These are phyloP conservation scores for Graphilbum ipis-grandicollis DNA, from an alignment of 2,329 filamentous ascomycete species.

Conservation along the genomic window DNA sequence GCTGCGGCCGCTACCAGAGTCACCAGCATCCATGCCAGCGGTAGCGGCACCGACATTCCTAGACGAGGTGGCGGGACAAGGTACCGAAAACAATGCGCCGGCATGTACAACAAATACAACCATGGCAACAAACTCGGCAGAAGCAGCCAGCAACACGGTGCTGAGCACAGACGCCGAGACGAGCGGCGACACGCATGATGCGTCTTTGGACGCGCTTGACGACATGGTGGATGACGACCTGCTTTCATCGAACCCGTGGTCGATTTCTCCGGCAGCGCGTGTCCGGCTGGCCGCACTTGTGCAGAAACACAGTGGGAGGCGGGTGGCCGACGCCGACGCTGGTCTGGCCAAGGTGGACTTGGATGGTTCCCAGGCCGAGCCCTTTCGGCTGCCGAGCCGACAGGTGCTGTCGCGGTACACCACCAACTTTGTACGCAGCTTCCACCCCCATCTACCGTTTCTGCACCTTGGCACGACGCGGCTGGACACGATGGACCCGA, in stretches of 20 bases:
- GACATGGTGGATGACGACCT: background rate
- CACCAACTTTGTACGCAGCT: background rate
- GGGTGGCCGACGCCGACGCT: background rate
- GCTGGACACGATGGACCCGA: background rate
- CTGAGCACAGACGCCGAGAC: background rate
- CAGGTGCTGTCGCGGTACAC: background rate
- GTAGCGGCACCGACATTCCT: no score
- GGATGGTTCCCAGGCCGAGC: background rate
- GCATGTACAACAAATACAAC: no score
- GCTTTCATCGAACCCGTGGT: background rate
- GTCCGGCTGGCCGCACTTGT: no score
- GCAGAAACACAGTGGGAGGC: no score
- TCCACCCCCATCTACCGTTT: slow-evolving; percentile 2
- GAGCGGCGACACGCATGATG: background rate
- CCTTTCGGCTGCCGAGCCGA: background rate
- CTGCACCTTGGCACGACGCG: slow-evolving; percentile 1
- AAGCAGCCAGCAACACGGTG: no score
- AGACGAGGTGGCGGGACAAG: no score
- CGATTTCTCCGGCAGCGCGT: background rate
- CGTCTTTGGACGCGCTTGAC: background rate
- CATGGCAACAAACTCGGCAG: no score
- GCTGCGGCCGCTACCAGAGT: no score
- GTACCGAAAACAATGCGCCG: no score
- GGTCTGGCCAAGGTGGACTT: background rate
- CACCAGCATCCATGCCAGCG: no score